Evolutionary conservation across 306 rosid genomes (phyloP), one percentile per base, ranked within the genome.

Genomic region (Ammopiptanthus mongolicus): DNA sequence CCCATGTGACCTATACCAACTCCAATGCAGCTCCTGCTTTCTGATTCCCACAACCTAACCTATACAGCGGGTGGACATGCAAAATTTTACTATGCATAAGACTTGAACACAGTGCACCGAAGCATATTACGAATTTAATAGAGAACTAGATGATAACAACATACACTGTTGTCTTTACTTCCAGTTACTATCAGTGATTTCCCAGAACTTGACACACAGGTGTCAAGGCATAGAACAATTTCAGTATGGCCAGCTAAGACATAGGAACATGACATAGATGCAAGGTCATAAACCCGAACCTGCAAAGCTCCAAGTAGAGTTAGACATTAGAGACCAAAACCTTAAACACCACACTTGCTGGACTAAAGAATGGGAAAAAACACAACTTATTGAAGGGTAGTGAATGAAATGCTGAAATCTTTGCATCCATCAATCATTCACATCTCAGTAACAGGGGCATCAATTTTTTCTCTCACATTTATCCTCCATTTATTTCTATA

Each of bases 11-110:
- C 97, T 48, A 65, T 58, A 4, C 98, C 97, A 69, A 88, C 79
- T 75, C 98, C 98, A 82, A 90, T 22, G 80, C 98, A 95, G 66
- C 86, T 79, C 82, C 83, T 77, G 67, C 88, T 86, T 88, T 85
- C 97, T 33, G 97, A 83, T 15, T 88, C 97, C 98, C 97, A 95
- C 75, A 95, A 77, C 85, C 98, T 87, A 87, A 91, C 98, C 96
- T 95, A 81, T 77, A 88, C 11, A 48, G 15, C 63, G 69, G 37
- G 68, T n/a, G 68, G 73, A 25, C 60, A 78, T 28, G 59, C 25
- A 70, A 60, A 68, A 42, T 48, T 9, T 73, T 63, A 37, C 34
- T 28, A 28, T 34, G n/a, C 19, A 28, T 13, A 46, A 60, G 34
- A 62, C 36, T 31, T 50, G 18, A 36, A 64, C 29, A 41, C 12